Evolutionary conservation across 2,329 filamentous ascomycete genomes (phyloP), one percentile per base, ranked within the genome.

Genomic region (Penicillium sp.): DNA sequence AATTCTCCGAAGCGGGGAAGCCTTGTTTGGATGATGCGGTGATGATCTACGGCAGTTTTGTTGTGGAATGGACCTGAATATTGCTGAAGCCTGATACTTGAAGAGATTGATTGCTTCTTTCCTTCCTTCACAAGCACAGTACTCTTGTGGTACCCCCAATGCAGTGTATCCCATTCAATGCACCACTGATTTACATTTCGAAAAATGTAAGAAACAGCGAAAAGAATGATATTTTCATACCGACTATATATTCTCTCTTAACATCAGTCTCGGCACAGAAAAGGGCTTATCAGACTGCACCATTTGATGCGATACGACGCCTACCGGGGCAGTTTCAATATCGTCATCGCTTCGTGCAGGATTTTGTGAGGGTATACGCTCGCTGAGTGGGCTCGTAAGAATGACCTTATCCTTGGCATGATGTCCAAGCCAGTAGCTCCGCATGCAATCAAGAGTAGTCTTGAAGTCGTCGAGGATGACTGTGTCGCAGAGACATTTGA

Each of bases 391-490:
- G n/a, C n/a, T 55, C 4, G 42, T 27, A 9, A 66, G 49, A 1
- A 65, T 52, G 9, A 65, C 51, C 31, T 70, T 62, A 31, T 61
- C 57, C 13, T 50, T 57, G 9, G 60, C 62, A 33, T 68, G 69
- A 49, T 72, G 73, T 33, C 61, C 58, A 24, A 74, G 58, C 71
- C 70, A 74, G 58, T 74, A 68, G 5, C 60, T 54, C 24, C 72
- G 69, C 35, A 75, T 59, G 21, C 62, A 65, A 57, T 82, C 79
- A 5, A 82, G 68, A 0, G 78, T 79, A 3, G 85, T 87, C 66
- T 88, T 88, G 79, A 89, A 89, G 64, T 89, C 86, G 65, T 89
- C 86, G 11, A 89, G 80, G 51, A 89, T 81, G 51, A 89, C 84
- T n/a, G n/a, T n/a, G n/a, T n/a, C n/a, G n/a, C n/a, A n/a, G n/a